These are phyloP conservation scores for Pseudogymnoascus sp. DNA, from an alignment of 2,329 filamentous ascomycete species.

Conservation along the genomic window DNA sequence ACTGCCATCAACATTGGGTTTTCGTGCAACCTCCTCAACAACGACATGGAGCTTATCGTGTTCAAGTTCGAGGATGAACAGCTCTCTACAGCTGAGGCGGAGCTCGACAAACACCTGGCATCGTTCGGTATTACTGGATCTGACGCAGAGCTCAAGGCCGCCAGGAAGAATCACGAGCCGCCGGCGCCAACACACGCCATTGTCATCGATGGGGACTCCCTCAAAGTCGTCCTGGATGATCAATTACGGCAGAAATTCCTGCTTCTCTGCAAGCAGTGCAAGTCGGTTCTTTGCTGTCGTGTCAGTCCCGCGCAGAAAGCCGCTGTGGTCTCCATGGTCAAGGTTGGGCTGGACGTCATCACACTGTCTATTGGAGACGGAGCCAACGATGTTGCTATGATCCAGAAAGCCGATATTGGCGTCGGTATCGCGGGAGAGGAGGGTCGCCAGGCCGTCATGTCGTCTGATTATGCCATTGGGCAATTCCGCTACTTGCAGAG, in stretches of 20 bases:
- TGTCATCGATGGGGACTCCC: conserved; percentile 88
- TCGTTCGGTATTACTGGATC: conserved; percentile 73
- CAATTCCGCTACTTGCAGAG: conserved; percentile 86
- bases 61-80: conserved; percentile 76
- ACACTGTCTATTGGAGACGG: conserved; percentile 89
- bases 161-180: conserved; percentile 75
- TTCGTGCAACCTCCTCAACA: conserved; percentile 93
- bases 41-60: conserved; percentile 93
- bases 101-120: conserved; percentile 65
- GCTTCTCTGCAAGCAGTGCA: conserved; percentile 92
- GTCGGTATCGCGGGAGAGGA: conserved; percentile 92
- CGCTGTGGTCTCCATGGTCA: conserved; percentile 92
- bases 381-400: conserved; percentile 96
- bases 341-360: conserved; percentile 90
- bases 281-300: conserved; percentile 91
- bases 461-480: conserved; percentile 88
- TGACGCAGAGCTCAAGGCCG: conserved; percentile 73
- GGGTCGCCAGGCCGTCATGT: conserved; percentile 90
- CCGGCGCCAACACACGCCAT: conserved; percentile 84
- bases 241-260: conserved; percentile 83
- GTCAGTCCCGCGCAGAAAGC: conserved; percentile 96
- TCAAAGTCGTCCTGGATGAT: conserved; percentile 80
- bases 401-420: conserved; percentile 90
- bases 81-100: conserved; percentile 45
- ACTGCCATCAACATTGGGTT: conserved; percentile 99